Evolutionary conservation across 163 green algal genomes (phyloP), one percentile per base, ranked within the genome.

Genomic region (Chloromonas sp.): DNA sequence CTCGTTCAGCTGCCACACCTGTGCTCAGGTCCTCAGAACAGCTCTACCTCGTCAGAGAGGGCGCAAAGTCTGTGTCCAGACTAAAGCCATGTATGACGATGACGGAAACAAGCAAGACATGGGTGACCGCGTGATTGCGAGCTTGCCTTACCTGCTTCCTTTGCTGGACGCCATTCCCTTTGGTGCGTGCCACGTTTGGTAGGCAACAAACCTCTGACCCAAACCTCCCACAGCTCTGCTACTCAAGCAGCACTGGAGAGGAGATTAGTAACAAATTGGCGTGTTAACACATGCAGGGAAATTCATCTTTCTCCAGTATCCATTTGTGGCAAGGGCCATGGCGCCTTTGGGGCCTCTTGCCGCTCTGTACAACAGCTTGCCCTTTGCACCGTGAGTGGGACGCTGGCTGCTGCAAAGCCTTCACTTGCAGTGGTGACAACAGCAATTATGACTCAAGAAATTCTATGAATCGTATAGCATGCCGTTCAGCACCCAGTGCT

Each of bases 291-390:
- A 14, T 70, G 83, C 88, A 94, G 92, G 91, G 5, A 94, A 92
- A 78, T 97, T 96, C 78, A 89, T 96, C 15, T 93, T 97, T 78
- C 1, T 94, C 0, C 91, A 97, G 84, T 96, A 92, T 61, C 95
- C 93, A n/a, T 90, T 92, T 60, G 86, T 97, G 36, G 89, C 89
- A 0, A 82, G 83, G 0, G 85, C 96, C 0, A 88, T 98, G 70
- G 78, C 89, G 0, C 95, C 94, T 0, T 85, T 98, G 15, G 91
- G 90, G 0, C 94, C 94, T 0, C 83, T 97, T 1, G 87, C 92
- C 60, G 84, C 87, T n/a, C 83, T 98, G 8, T 98, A 97, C 87
- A 93, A 94, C 85, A 80, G 61, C 71, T 83, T 98, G 14, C 95
- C 95, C 0, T 96, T 98, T 84, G 87, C 90, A 0, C 90, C 91